Evolutionary conservation across 202 grass and related monocot species (phyloP).

Genomic region (Carex sylvatica): DNA sequence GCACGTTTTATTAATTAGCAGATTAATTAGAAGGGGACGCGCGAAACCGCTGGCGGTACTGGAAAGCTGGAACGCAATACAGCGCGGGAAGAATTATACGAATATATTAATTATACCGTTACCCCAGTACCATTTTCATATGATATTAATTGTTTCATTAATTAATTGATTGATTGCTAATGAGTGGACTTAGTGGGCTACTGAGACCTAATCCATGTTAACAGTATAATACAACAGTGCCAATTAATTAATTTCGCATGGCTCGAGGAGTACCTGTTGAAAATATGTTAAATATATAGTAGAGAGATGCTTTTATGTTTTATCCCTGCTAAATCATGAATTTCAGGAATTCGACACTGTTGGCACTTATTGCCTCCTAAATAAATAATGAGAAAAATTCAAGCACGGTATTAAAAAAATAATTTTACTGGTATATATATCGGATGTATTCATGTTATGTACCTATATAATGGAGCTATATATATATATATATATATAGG

Average conservation of each 20-base stretch:
- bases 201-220: neutral
- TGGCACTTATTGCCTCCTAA: neutral
- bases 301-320: neutral
- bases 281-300: neutral
- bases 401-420: too few species aligned
- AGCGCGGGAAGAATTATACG: neutral
- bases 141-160: neutral
- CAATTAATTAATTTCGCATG: neutral
- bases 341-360: neutral
- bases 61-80: neutral
- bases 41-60: neutral
- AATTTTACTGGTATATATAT: too few species aligned
- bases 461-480: too few species aligned
- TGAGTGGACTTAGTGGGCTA: neutral
- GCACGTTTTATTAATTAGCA: neutral
- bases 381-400: too few species aligned
- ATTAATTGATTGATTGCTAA: slow-evolving; percentile 1
- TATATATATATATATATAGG: too few species aligned
- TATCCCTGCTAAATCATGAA: neutral
- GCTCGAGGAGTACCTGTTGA: neutral
- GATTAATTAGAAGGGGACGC: neutral
- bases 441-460: too few species aligned
- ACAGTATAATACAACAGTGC: neutral
- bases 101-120: neutral
- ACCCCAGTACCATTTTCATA: neutral